Conservation (phyloP, 2,329 filamentous ascomycete genomes). For the Thelonectria olida region DNA sequence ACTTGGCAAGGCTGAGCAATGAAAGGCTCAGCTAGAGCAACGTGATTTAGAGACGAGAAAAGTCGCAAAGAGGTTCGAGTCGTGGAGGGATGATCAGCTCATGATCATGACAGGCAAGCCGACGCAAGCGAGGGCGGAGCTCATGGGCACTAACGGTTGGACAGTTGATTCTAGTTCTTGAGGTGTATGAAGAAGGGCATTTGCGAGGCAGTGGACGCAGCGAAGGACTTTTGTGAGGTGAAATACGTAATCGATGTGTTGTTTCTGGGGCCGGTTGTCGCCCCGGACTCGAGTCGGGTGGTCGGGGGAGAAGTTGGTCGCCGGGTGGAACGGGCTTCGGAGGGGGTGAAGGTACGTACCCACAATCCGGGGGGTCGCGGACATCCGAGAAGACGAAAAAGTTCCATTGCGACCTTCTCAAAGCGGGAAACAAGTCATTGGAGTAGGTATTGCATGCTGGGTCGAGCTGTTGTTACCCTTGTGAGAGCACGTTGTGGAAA, state of each 20-base stretch:
- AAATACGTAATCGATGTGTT: conserved; percentile 32
- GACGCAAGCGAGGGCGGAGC: not conserved
- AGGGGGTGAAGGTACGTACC: conserved; percentile 11
- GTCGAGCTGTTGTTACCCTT: not conserved
- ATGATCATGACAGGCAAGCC: not conserved
- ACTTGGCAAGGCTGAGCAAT: not conserved
- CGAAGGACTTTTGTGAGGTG: conserved; percentile 35
- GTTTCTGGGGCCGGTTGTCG: conserved; percentile 19
- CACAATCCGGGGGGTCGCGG: conserved; percentile 1
- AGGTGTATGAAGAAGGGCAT: conserved; percentile 10
- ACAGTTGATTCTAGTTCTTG: conserved; percentile 15
- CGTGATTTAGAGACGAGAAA: not conserved
- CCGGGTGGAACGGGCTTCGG: conserved; percentile 5
- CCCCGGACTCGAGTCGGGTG: conserved; percentile 10
- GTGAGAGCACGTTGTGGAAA: not conserved
- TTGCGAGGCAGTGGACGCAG: conserved; percentile 28
- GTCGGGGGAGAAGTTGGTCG: conserved; percentile 4
- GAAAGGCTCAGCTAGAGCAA: not conserved
- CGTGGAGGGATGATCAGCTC: conserved; percentile 15
- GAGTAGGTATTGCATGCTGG: conserved; percentile 1
- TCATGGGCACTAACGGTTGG: conserved; percentile 24
- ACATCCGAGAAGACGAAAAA: not conserved
- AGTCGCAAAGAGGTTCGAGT: not conserved
- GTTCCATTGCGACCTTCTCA: conserved; percentile 37
- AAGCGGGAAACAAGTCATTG: conserved; percentile 24